Evolutionary conservation across 1,139 yeast genomes (phyloP).

Genomic region (Yamadazyma blattariae): DNA sequence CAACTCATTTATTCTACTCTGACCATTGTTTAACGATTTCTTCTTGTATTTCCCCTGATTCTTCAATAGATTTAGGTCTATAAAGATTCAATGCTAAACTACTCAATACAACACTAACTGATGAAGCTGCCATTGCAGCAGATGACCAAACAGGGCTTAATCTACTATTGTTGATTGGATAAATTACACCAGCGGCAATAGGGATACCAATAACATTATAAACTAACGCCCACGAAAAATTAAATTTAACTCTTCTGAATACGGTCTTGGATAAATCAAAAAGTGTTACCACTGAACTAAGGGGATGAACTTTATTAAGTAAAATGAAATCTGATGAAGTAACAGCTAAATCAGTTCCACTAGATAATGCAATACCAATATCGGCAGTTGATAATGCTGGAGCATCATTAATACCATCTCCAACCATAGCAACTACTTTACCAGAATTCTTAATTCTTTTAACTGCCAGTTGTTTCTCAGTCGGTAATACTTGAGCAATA

Average conservation of each 20-base stretch:
- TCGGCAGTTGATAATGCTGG: slow-evolving; percentile 61
- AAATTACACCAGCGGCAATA: slow-evolving; percentile 62
- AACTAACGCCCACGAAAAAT: slow-evolving; percentile 49
- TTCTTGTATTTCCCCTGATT: slow-evolving; percentile 10
- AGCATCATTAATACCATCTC: slow-evolving; percentile 65
- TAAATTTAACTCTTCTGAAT: slow-evolving; percentile 52
- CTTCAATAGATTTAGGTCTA: slow-evolving; percentile 32
- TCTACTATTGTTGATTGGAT: slow-evolving; percentile 51
- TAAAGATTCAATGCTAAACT: slow-evolving; percentile 51
- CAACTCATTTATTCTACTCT: neutral
- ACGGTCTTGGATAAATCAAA: slow-evolving; percentile 45
- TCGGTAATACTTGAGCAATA: slow-evolving; percentile 73
- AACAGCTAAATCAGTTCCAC: slow-evolving; percentile 59
- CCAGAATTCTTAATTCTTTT: slow-evolving; percentile 46
- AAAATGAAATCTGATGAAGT: slow-evolving; percentile 58
- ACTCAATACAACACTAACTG: slow-evolving; percentile 56
- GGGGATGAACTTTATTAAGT: slow-evolving; percentile 43
- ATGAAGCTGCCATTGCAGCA: slow-evolving; percentile 65
- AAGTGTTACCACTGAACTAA: slow-evolving; percentile 47
- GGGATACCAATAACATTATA: slow-evolving; percentile 57
- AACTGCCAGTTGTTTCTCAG: slow-evolving; percentile 63
- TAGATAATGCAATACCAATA: slow-evolving; percentile 57
- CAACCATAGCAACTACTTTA: slow-evolving; percentile 55
- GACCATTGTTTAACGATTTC: slow-evolving; percentile 7
- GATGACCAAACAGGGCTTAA: slow-evolving; percentile 65